Evolutionary conservation across 257 asterid genomes (phyloP).

Genomic region (Nicotiana paniculata): DNA sequence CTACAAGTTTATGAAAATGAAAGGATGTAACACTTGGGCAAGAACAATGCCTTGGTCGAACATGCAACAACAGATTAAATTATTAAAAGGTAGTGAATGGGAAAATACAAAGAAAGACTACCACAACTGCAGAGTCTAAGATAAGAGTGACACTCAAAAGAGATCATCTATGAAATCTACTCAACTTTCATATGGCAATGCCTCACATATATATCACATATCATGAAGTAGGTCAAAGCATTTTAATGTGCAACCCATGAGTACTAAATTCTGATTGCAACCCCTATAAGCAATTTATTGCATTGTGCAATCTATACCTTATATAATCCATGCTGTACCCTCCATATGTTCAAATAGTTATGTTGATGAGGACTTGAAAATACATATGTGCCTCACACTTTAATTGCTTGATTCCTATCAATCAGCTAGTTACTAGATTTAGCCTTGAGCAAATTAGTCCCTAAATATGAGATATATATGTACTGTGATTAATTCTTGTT

Average conservation of each 20-base stretch:
- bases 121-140: neutral
- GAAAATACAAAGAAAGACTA: neutral
- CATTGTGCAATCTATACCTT: neutral
- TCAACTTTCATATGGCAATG: neutral
- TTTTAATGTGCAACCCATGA: neutral
- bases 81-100: neutral
- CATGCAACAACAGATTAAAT: neutral
- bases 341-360: neutral
- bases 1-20: neutral
- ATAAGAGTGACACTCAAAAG: neutral
- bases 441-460: neutral
- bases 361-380: neutral
- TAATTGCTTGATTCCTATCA: too few species aligned
- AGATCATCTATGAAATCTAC: neutral
- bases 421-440: neutral
- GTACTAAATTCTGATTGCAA: neutral
- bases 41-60: neutral
- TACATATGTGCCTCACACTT: neutral
- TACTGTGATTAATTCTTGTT: neutral
- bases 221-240: neutral
- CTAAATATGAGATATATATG: neutral
- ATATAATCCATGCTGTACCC: neutral
- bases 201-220: neutral
- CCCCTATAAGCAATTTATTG: neutral
- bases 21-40: neutral